Evolutionary conservation across 176 grass and related monocot genomes (phyloP), one percentile per base, ranked within the genome.

Genomic region (Oryza meyeriana): DNA sequence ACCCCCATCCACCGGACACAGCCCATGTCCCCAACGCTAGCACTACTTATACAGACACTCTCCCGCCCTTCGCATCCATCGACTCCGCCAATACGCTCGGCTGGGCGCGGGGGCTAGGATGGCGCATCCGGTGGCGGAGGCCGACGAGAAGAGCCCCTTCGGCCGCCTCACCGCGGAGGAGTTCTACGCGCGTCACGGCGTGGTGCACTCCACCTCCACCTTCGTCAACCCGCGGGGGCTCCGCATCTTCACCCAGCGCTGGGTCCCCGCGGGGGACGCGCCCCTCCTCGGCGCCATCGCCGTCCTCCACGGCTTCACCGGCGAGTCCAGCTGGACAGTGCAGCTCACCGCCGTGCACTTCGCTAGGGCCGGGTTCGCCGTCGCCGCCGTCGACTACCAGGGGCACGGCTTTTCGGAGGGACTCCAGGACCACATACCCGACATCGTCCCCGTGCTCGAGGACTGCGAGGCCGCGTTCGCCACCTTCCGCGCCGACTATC

Each of bases 391-490:
- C 0, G 94, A 97, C 84, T 92, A 97, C 92, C 94, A 92, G 63
- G 94, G 92, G 12, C 94, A 97, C 80, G 94, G 94, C 62, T 89
- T 92, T 77, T 97, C 94, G 20, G 92, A 94, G 1, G 94, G 92
- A 28, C 90, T 97, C 2, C 48, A 44, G 36, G 17, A 58, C 44
- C 87, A 94, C 78, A 69, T 97, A 63, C 94, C 94, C 3, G 88
- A 97, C 83, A 92, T 97, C 73, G 40, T 10, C 5, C 89, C 88
- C 0, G 92, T 97, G 4, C 87, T 97, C 20, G 90, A 97, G 5
- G 92, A 97, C 85, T 97, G 94, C 85, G 89, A 88, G 33, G 68
- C 94, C 66, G 93, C 87, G 66, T 97, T 97, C 80, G 88, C 89
- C 24, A 17, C 85, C 16, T 97, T 97, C 76, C 94, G 94, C 55